Evolutionary conservation across 139 green algal species (phyloP), one percentile per base, ranked within the genome.

Genomic region (Zygnema cylindricum): DNA sequence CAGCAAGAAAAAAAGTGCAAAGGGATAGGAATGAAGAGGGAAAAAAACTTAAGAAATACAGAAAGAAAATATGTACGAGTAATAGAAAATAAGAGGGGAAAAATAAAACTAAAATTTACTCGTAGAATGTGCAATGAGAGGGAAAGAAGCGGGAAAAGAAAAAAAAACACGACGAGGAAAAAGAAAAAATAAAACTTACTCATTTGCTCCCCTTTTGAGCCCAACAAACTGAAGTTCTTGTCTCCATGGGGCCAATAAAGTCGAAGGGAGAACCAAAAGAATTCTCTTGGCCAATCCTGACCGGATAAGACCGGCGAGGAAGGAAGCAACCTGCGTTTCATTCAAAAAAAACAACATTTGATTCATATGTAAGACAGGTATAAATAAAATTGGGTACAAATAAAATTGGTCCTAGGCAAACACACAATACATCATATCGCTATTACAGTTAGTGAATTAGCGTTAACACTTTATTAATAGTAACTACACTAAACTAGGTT

Each of bases 281-380:
- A 78, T 40, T 1, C 35, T 36, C 32, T 90, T 79, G 30, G 49
- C 33, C 30, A 88, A 57, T 39, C 69, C 79, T 21, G 55, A 57
- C 22, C 32, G n/a, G 1, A 91, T 82, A 25, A 91, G 35, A 33
- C 86, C 86, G 78, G 86, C 81, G n/a, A 91, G 40, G 3, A 88
- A 91, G 69, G 86, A 54, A 36, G 86, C 81, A 77, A 91, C 71
- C 77, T 91, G 86, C 41, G 84, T n/a, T n/a, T n/a, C n/a, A n/a
- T n/a, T n/a, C n/a, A n/a, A n/a, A n/a, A n/a, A n/a, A n/a, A n/a
- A n/a, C n/a, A n/a, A n/a, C n/a, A n/a, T n/a, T n/a, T n/a, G n/a
- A n/a, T n/a, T n/a, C n/a, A n/a, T n/a, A n/a, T n/a, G n/a, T n/a
- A n/a, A n/a, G n/a, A n/a, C n/a, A n/a, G n/a, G n/a, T n/a, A n/a